phyloP scores from a whole-genome alignment of 495 filamentous ascomycete species.

The Bathelium albidoporum region DNA sequence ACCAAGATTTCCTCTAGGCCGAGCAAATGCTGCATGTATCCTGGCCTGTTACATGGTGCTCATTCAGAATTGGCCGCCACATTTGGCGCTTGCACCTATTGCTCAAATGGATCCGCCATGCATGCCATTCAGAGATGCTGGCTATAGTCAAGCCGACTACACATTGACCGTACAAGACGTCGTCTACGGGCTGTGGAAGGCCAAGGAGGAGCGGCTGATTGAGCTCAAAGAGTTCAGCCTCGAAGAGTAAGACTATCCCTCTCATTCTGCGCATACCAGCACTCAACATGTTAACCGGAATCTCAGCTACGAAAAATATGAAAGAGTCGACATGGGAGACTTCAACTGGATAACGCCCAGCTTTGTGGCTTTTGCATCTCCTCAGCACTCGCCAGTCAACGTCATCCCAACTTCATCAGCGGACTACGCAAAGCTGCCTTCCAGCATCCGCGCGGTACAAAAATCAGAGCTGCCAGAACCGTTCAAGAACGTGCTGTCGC shows the following conservation, averaged over 20 bases:
- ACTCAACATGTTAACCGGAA: neutral
- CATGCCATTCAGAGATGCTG: conserved; percentile 98
- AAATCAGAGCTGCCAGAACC: conserved; percentile 55
- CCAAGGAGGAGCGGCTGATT: conserved; percentile 86
- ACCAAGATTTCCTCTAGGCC: conserved; percentile 36
- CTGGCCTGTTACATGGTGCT: conserved; percentile 97
- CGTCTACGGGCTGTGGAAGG: conserved; percentile 97
- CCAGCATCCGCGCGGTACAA: conserved; percentile 54
- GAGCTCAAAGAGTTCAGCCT: conserved; percentile 81
- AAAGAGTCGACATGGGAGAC: conserved; percentile 94
- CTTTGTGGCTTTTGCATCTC: conserved; percentile 94
- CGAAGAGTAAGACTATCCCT: conserved; percentile 58
- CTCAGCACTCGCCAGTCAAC: conserved; percentile 65
- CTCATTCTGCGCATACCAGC: neutral
- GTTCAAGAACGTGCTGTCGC: conserved; percentile 89
- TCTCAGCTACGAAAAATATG: conserved; percentile 76
- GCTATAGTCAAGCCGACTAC: conserved; percentile 97
- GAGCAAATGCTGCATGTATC: conserved; percentile 93
- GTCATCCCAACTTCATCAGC: conserved; percentile 61
- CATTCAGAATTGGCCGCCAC: conserved; percentile 95
- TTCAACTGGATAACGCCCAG: conserved; percentile 98
- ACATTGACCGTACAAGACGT: conserved; percentile 90
- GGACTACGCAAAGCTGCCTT: conserved; percentile 60
- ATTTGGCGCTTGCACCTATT: conserved; percentile 91
- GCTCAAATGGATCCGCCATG: conserved; percentile 90